Evolutionary conservation across 2,329 filamentous ascomycete genomes (phyloP).

Genomic region (Neofusicoccum sp.): DNA sequence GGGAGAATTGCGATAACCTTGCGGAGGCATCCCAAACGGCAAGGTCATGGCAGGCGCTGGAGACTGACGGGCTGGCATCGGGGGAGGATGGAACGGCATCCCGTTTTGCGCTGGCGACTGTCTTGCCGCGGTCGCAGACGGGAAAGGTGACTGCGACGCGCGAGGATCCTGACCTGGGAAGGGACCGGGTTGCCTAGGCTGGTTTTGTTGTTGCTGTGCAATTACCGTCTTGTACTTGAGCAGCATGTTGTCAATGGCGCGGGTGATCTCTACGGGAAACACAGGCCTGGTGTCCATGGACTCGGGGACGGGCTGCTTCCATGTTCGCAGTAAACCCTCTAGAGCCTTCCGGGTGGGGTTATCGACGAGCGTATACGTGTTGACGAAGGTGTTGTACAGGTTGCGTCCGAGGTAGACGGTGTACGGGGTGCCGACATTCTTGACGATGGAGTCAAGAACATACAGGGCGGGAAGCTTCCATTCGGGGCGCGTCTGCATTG

Average conservation of each 20-base stretch:
- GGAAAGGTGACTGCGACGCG: slow-evolving; percentile 4
- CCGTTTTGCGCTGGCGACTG: slow-evolving; percentile 28
- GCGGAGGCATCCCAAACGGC: slow-evolving; percentile 15
- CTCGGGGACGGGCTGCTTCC: slow-evolving; percentile 94
- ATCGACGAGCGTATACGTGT: slow-evolving; percentile 88
- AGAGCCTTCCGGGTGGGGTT: slow-evolving; percentile 79
- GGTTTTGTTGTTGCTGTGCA: slow-evolving; percentile 59
- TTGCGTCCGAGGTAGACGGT: slow-evolving; percentile 91
- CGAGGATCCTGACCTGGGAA: slow-evolving; percentile 12
- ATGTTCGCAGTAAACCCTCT: slow-evolving; percentile 96
- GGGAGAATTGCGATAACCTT: slow-evolving; percentile 19
- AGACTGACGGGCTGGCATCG: slow-evolving; percentile 30
- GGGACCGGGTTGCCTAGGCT: slow-evolving; percentile 31
- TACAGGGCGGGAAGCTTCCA: slow-evolving; percentile 96
- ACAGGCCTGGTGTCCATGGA: slow-evolving; percentile 91
- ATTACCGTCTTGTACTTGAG: slow-evolving; percentile 72
- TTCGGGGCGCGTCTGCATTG: slow-evolving; percentile 70
- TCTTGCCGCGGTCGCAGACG: slow-evolving; percentile 10
- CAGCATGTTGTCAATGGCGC: slow-evolving; percentile 89
- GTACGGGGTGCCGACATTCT: slow-evolving; percentile 97
- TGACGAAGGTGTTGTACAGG: slow-evolving; percentile 93
- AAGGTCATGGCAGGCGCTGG: slow-evolving; percentile 30
- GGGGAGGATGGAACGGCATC: slow-evolving; percentile 25
- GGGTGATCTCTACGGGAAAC: slow-evolving; percentile 81
- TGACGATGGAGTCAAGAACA: slow-evolving; percentile 95